Evolutionary conservation across 352 stramenopile genomes (phyloP).

Genomic region (Thalassiosira livingstoniorum): DNA sequence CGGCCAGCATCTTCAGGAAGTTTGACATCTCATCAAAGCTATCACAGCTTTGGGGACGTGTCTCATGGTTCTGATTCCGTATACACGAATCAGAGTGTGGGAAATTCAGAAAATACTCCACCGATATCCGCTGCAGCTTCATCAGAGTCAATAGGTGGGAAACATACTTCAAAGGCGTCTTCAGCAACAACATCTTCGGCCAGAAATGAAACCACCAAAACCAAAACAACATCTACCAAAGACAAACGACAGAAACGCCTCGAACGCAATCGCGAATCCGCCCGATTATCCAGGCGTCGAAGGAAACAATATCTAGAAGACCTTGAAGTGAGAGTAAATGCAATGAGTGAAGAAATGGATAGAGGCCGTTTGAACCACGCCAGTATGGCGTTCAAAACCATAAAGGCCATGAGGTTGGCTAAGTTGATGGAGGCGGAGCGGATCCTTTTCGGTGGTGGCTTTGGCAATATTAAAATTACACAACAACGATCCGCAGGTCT

Average conservation of each 20-base stretch:
- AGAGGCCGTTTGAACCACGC: constrained; percentile 74
- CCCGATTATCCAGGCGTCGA: constrained; percentile 77
- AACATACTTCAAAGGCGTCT: neutral
- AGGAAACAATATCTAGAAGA: constrained; percentile 88
- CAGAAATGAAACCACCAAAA: neutral
- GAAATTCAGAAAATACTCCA: no score
- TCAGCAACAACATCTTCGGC: neutral
- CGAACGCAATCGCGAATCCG: constrained; percentile 86
- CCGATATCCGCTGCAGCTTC: neutral
- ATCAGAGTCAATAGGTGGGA: neutral
- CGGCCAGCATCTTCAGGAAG: neutral
- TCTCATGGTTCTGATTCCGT: constrained; percentile 3
- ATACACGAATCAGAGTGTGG: neutral
- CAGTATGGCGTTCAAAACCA: constrained; percentile 45
- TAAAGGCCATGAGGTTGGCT: constrained; percentile 56
- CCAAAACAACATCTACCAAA: no score
- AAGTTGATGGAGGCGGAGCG: constrained; percentile 25
- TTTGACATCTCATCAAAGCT: neutral
- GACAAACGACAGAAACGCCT: constrained; percentile 79
- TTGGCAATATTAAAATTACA: neutral
- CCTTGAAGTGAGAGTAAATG: constrained; percentile 77
- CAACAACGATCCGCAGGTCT: neutral
- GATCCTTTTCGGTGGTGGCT: neutral
- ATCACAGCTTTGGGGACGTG: neutral
- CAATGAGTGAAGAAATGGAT: constrained; percentile 82